Evolutionary conservation across 164 flowering plant species (phyloP), one percentile per base, ranked within the genome.

Genomic region (Vitis rupestris): DNA sequence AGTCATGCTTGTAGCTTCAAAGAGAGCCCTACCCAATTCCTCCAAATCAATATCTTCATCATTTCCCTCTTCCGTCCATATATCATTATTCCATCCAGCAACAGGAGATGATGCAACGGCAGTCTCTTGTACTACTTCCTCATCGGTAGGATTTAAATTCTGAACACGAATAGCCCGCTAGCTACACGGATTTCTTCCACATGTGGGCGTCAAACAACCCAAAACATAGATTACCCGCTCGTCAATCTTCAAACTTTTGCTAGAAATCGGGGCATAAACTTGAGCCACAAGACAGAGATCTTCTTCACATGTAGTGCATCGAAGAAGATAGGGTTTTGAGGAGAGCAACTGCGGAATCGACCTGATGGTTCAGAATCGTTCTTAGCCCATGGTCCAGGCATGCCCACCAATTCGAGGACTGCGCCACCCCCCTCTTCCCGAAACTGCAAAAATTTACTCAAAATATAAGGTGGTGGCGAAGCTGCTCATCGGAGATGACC

Each of bases 311-410:
- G 53, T 71, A 63, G 74, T 61, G 70, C 97, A 92, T 29, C 73
- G n/a, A 8, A 88, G 87, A 65, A 86, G 63, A 61, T 71, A 76
- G n/a, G 82, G 67, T 64, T 14, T 70, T 6, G 84, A 15, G 23
- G 27, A 31, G 44, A 6, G 44, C 3, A 31, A 31, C 44, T 31
- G 44, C 0, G 81, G 78, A 63, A 81, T 16, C 64, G 96, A 92
- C 90, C 88, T 61, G 92, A 82, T 2, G 78, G 73, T 79, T 94
- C 99, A 55, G 68, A 72, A 56, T 80, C 62, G 77, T 89, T 79
- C 23, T 19, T 1, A 19, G 97, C 99, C 99, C 99, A 92, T 4
- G 83, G 83, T 16, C 99, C 97, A 4, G 99, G 98, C 86, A 94
- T 74, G 70, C 99, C 98, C 23, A 19, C 23, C 23, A 19, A 19